A percentile compares a stretch with the other conserved stretches of the same genome.
phyloP scores from a whole-genome alignment of 2,329 filamentous ascomycete species.

The Pestalotiopsis sp. region DNA sequence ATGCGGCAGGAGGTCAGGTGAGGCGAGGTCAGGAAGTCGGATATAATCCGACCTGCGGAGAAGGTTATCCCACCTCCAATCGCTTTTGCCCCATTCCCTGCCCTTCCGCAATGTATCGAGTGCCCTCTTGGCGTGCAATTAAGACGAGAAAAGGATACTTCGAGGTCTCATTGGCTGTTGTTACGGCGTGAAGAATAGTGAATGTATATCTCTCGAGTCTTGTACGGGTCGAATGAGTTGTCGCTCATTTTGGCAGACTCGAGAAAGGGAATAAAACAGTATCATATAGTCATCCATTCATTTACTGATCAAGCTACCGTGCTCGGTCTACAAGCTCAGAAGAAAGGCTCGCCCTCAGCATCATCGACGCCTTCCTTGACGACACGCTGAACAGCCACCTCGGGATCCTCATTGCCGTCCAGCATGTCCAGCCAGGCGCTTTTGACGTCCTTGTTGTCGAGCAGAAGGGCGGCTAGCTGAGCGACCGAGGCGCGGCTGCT shows the following conservation, averaged over 20 bases:
- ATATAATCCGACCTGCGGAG: background rate
- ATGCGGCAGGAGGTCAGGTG: background rate
- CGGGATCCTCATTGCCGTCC: conserved; percentile 52
- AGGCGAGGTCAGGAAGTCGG: background rate
- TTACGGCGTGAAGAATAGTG: background rate
- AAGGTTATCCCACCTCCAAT: background rate
- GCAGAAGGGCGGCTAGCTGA: conserved; percentile 53
- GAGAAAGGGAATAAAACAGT: background rate
- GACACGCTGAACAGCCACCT: conserved; percentile 48
- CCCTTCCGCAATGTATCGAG: background rate
- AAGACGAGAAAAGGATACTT: background rate
- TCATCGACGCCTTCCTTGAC: conserved; percentile 51
- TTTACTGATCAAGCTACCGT: background rate
- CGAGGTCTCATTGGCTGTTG: background rate
- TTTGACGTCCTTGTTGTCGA: conserved; percentile 49
- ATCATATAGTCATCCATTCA: background rate
- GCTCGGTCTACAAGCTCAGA: conserved; percentile 24
- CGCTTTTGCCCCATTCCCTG: background rate
- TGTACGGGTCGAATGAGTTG: background rate
- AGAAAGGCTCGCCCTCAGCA: conserved; percentile 52
- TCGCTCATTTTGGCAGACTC: background rate
- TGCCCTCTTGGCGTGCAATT: background rate
- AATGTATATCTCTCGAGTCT: background rate
- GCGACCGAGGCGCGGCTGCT: conserved; percentile 64
- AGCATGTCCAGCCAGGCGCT: conserved; percentile 58